Base-by-base conservation (phyloP, 2,329 filamentous ascomycete species). In the Tolypocladium album region DNA sequence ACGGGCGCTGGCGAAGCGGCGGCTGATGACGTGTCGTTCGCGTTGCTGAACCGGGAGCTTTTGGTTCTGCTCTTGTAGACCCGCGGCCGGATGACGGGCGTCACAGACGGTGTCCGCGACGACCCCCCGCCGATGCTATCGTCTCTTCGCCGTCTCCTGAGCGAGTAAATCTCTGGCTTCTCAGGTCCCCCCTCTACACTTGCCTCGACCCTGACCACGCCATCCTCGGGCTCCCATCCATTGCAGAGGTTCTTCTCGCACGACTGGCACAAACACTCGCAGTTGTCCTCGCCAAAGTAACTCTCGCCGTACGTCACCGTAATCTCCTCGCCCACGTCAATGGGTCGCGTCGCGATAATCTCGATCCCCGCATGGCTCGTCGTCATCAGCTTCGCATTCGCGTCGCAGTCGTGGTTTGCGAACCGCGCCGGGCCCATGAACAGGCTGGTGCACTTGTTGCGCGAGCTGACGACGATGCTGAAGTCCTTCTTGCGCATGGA, bases 371-470 rank as follows among this genome's bases (percentile, higher is more conserved):
- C 87, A 60, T 88, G 85, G 55, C 92, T 90, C 42, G 86, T 88
- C 42, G 91, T 97, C 66, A 90, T 88, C 53, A 99, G 82, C 69
- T 87, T 85, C 11, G 92, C 92, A 76, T 97, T 99, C 39, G 94
- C 91, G 66, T 89, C 83, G 75, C 94, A 99, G 73, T 99, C 94
- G 74, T 99, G 94, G 70, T 99, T 99, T 34, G 94, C 92, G 72
- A 99, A 97, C 57, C 94, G 87, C 40, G 94, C 94, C 9, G 94
- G 95, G 0, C 94, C 94, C 71, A 99, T 87, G 71, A 99, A 97
- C 50, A 99, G 78, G 58, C 90, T 96, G 38, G 92, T 89, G 62
- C 88, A 88, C 75, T 96, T 97, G 75, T 89, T 93, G 61, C 94
- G 84, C 65, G 91, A 93, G 63, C 92, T 96, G 69, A 97, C 89